Percentiles rank a stretch among this genome's conserved stretches.
Conservation (phyloP, 495 filamentous ascomycete species). For the Friedmanniomyces simplex region DNA sequence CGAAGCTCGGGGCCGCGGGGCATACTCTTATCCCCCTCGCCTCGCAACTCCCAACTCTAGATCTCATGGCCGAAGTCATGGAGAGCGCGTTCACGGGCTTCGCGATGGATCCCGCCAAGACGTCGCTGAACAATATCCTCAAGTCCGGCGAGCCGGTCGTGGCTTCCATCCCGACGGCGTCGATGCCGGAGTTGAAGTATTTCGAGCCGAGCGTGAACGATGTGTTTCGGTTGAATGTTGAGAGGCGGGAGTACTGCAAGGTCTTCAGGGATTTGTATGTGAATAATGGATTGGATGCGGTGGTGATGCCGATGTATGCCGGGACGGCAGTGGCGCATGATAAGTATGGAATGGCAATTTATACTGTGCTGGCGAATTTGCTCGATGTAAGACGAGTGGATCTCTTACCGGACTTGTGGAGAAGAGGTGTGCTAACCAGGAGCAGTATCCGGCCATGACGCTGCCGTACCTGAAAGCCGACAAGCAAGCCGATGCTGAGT, state of each 20-base stretch:
- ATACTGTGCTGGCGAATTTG: constrained; percentile 43
- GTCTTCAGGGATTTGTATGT: constrained; percentile 31
- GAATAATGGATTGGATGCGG: constrained; percentile 34
- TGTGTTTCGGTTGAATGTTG: constrained; percentile 27
- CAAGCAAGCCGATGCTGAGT: constrained; percentile 23
- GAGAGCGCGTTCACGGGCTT: constrained; percentile 24
- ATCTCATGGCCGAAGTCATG: constrained; percentile 10
- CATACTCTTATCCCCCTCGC: constrained; percentile 18
- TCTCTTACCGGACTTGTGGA: neutral
- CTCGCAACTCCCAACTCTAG: constrained; percentile 10
- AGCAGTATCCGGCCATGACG: constrained; percentile 27
- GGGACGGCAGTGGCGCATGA: constrained; percentile 40
- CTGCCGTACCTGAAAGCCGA: constrained; percentile 26
- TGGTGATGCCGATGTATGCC: constrained; percentile 39
- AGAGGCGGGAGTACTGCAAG: constrained; percentile 21
- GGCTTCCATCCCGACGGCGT: constrained; percentile 14
- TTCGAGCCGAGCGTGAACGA: constrained; percentile 25
- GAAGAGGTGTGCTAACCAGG: too few relatives aligned
- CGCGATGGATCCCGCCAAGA: constrained; percentile 24
- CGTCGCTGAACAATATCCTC: constrained; percentile 16
- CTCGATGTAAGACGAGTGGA: constrained; percentile 36
- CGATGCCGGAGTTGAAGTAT: constrained; percentile 16
- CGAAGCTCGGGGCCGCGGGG: constrained; percentile 17
- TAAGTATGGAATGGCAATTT: constrained; percentile 37
- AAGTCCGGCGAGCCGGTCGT: constrained; percentile 27